Conservation (phyloP, 805 yeast genomes). For the Maudiozyma bulderi region DNA sequence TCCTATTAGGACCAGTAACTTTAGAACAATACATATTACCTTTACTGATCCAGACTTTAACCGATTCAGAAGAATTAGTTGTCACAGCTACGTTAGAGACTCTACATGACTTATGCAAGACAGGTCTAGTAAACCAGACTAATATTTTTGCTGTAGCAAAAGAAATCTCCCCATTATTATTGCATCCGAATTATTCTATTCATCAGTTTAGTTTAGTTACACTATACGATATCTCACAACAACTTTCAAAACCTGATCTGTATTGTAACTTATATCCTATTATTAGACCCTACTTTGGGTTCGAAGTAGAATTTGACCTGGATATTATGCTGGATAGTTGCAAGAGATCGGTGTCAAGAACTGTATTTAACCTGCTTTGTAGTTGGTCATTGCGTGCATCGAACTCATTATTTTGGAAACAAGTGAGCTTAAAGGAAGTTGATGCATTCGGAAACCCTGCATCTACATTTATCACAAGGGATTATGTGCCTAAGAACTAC, state of each 20-base stretch:
- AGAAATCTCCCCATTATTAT: slow-evolving; percentile 44
- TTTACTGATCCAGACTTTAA: slow-evolving; percentile 66
- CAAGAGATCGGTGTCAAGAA: slow-evolving; percentile 56
- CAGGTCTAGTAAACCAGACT: slow-evolving; percentile 46
- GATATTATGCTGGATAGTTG: slow-evolving; percentile 56
- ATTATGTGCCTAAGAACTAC: slow-evolving; percentile 21
- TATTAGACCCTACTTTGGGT: slow-evolving; percentile 62
- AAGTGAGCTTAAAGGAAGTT: slow-evolving; percentile 28
- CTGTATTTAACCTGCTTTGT: slow-evolving; percentile 52
- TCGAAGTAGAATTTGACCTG: slow-evolving; percentile 67
- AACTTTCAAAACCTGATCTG: slow-evolving; percentile 63
- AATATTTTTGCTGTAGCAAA: slow-evolving; percentile 47
- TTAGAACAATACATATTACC: slow-evolving; percentile 87
- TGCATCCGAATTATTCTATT: slow-evolving; percentile 86
- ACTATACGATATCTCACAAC: slow-evolving; percentile 51
- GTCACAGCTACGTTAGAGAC: slow-evolving; percentile 58
- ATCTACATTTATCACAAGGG: slow-evolving; percentile 20
- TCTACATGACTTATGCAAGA: slow-evolving; percentile 43
- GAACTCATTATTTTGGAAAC: slow-evolving; percentile 76
- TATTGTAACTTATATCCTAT: slow-evolving; percentile 80
- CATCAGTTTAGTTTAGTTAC: slow-evolving; percentile 57
- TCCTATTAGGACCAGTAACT: slow-evolving; percentile 71
- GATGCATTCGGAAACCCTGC: slow-evolving; percentile 39
- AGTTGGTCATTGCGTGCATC: slow-evolving; percentile 63
- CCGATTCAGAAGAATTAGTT: slow-evolving; percentile 78